Conservation (phyloP, 352 stramenopile genomes). For the Phytophthora palmivora region DNA sequence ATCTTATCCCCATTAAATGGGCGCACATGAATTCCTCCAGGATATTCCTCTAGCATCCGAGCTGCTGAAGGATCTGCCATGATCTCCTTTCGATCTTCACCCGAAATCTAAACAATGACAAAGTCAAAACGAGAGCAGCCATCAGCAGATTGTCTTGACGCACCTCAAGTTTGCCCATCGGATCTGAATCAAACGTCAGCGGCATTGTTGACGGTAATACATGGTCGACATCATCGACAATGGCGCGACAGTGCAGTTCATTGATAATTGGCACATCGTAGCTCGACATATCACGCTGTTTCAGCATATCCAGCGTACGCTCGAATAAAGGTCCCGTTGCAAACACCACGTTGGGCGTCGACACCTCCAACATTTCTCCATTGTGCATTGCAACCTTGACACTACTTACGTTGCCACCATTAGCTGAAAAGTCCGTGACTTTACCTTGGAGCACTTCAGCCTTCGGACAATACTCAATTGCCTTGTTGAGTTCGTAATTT, state of each 20-base stretch:
- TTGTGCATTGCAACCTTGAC: constrained; percentile 59
- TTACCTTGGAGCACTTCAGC: constrained; percentile 63
- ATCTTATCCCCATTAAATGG: constrained; percentile 67
- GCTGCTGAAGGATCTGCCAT: constrained; percentile 41
- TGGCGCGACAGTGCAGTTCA: constrained; percentile 72
- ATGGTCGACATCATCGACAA: constrained; percentile 69
- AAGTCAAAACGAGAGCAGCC: neutral
- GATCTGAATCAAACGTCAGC: constrained; percentile 79
- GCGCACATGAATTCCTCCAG: constrained; percentile 73
- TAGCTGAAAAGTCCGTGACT: constrained; percentile 65
- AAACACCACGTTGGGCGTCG: constrained; percentile 73
- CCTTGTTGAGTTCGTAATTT: constrained; percentile 72
- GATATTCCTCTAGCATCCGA: constrained; percentile 67
- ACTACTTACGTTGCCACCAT: constrained; percentile 56
- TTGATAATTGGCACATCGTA: constrained; percentile 76
- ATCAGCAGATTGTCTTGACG: neutral
- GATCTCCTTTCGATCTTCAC: constrained; percentile 54
- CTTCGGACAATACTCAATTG: constrained; percentile 65
- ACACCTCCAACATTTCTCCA: constrained; percentile 64
- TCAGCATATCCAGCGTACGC: constrained; percentile 67
- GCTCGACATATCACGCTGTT: constrained; percentile 55
- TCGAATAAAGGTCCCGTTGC: constrained; percentile 75
- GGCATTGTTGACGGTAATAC: constrained; percentile 62
- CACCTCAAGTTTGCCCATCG: constrained; percentile 69
- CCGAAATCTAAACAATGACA: constrained; percentile 47